Percentiles rank a stretch among this genome's conserved stretches.
phyloP scores from a whole-genome alignment of 1,284 basidiomycete genomes.

The Cryptococcus sp. region DNA sequence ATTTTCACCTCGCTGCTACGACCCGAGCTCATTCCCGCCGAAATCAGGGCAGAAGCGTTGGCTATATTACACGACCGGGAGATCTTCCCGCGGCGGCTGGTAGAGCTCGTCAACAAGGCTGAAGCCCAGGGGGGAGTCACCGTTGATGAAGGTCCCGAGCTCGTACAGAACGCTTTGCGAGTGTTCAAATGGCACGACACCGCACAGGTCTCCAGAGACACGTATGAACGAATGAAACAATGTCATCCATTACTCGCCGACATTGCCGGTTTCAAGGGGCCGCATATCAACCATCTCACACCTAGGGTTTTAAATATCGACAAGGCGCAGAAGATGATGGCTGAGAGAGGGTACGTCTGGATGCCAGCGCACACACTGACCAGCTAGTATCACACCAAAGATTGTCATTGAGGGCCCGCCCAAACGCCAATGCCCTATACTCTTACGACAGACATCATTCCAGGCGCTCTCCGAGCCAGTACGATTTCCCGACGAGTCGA shows the following conservation, averaged over 20 bases:
- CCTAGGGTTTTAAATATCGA: conserved; percentile 56
- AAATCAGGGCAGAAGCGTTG: conserved; percentile 38
- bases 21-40: conserved; percentile 41
- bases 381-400: conserved; percentile 52
- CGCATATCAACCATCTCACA: conserved; percentile 57
- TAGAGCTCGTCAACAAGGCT: conserved; percentile 42
- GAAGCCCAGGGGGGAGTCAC: conserved; percentile 42
- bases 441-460: conserved; percentile 55
- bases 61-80: conserved; percentile 41
- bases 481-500: conserved; percentile 35
- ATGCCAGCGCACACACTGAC: not conserved
- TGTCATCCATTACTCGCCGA: conserved; percentile 54
- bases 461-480: conserved; percentile 54
- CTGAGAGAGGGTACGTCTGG: conserved; percentile 34
- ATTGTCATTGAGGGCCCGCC: conserved; percentile 55
- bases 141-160: conserved; percentile 29
- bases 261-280: conserved; percentile 53
- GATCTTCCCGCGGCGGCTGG: conserved; percentile 48
- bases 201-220: conserved; percentile 42
- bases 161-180: conserved; percentile 50
- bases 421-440: conserved; percentile 45
- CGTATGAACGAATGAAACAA: conserved; percentile 46
- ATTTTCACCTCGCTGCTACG: conserved; percentile 54
- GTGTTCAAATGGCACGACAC: conserved; percentile 55
- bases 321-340: conserved; percentile 52